phyloP scores from a whole-genome alignment of 441 rosid species.

The Erodium moschatum region DNA sequence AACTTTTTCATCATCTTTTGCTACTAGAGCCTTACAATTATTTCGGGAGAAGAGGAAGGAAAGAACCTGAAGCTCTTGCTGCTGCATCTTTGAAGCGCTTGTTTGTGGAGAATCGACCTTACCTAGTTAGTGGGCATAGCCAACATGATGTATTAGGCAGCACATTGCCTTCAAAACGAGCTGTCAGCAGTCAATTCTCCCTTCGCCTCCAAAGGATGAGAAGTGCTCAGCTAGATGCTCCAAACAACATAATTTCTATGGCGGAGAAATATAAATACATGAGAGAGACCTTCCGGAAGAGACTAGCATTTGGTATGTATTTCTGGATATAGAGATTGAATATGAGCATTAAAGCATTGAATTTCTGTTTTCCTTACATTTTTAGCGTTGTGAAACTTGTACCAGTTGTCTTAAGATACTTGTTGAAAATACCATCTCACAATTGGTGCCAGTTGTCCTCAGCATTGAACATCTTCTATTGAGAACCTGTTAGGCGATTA shows the following conservation, averaged over 20 bases:
- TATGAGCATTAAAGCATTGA: background rate
- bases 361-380: background rate
- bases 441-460: background rate
- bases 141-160: constrained; percentile 51
- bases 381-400: background rate
- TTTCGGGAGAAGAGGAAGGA: constrained; percentile 86
- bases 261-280: constrained; percentile 76
- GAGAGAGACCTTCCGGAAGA: constrained; percentile 77
- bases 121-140: constrained; percentile 70
- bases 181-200: constrained; percentile 39
- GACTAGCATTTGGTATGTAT: constrained; percentile 87
- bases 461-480: background rate
- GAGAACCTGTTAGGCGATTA: background rate
- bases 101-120: constrained; percentile 87
- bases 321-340: background rate
- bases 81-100: constrained; percentile 88
- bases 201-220: constrained; percentile 45
- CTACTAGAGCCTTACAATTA: constrained; percentile 76
- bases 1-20: constrained; percentile 15
- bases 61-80: constrained; percentile 89
- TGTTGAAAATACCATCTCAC: background rate
- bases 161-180: constrained; percentile 35
- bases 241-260: constrained; percentile 62
- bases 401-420: background rate
- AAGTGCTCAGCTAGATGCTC: constrained; percentile 47